These are phyloP conservation scores for Ilex paraguariensis DNA, from an alignment of 305 asterid genomes.

Conservation along the genomic window DNA sequence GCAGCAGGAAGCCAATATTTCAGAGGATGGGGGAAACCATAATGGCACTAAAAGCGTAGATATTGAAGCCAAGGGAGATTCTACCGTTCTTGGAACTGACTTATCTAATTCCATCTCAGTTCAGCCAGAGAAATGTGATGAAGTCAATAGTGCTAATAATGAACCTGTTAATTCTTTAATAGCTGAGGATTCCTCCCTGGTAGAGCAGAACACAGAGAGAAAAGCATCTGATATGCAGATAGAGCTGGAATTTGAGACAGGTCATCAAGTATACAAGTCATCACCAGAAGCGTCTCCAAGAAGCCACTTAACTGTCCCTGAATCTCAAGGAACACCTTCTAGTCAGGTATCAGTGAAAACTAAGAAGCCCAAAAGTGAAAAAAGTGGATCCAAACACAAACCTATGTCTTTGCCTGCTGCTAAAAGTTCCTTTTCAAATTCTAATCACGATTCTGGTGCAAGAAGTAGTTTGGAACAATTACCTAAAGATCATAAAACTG, in stretches of 20 bases:
- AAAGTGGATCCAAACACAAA: conserved; percentile 45
- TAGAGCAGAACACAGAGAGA: conserved; percentile 37
- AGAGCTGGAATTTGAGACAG: conserved; percentile 41
- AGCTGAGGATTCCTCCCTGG: conserved; percentile 27
- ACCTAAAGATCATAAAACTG: conserved; percentile 52
- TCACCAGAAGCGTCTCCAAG: conserved; percentile 78
- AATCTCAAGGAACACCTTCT: conserved; percentile 77
- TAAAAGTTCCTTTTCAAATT: conserved; percentile 40
- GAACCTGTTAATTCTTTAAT: conserved; percentile 26
- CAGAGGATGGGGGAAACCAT: conserved; percentile 25
- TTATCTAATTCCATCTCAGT: conserved; percentile 23
- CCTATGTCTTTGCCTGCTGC: conserved; percentile 43
- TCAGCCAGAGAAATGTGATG: conserved; percentile 30
- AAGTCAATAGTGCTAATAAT: conserved; percentile 15
- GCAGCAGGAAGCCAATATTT: conserved; percentile 34
- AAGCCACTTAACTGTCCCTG: conserved; percentile 57
- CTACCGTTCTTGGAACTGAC: conserved; percentile 30
- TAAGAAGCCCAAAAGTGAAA: conserved; percentile 53
- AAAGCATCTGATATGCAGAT: conserved; percentile 26
- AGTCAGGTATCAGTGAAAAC: conserved; percentile 61
- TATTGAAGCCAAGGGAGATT: conserved; percentile 34
- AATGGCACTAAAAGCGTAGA: conserved; percentile 28
- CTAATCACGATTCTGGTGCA: conserved; percentile 43
- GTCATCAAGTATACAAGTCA: conserved; percentile 29
- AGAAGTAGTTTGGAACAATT: conserved; percentile 52